Evolutionary conservation across 73 alveolate species (phyloP).

Genomic region (Effrenium voratum): DNA sequence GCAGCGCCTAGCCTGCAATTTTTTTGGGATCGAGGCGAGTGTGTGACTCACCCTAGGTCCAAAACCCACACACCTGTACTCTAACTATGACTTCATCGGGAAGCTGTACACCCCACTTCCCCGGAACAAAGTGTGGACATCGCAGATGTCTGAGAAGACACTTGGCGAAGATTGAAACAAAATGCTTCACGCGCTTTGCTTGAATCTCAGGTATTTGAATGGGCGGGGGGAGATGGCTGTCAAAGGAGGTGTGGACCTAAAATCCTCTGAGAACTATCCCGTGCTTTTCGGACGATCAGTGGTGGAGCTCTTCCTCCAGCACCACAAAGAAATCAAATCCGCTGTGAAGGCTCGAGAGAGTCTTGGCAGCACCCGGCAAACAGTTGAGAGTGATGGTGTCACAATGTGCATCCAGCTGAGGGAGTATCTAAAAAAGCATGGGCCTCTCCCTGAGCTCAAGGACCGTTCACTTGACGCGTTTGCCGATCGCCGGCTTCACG

Average conservation of each 20-base stretch:
- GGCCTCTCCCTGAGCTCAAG: background rate
- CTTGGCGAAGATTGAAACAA: background rate
- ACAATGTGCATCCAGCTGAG: background rate
- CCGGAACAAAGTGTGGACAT: background rate
- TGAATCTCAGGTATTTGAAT: background rate
- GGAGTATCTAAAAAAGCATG: background rate
- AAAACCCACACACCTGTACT: background rate
- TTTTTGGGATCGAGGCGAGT: too few relatives aligned
- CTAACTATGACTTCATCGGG: background rate
- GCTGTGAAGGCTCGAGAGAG: background rate
- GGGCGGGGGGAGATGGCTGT: too few relatives aligned
- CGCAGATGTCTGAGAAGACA: background rate
- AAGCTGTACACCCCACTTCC: slow-evolving; percentile 10
- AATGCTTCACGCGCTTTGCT: background rate
- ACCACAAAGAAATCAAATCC: background rate
- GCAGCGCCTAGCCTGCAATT: background rate
- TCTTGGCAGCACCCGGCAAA: background rate
- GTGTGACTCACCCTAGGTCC: background rate
- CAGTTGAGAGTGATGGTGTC: background rate
- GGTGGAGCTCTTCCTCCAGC: background rate
- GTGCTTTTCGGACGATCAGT: background rate
- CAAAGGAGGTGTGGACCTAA: background rate
- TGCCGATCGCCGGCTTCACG: background rate
- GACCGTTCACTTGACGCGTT: background rate
- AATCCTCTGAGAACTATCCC: background rate